phyloP scores from a whole-genome alignment of 345 rosid species.

The Hypericum androsaemum region DNA sequence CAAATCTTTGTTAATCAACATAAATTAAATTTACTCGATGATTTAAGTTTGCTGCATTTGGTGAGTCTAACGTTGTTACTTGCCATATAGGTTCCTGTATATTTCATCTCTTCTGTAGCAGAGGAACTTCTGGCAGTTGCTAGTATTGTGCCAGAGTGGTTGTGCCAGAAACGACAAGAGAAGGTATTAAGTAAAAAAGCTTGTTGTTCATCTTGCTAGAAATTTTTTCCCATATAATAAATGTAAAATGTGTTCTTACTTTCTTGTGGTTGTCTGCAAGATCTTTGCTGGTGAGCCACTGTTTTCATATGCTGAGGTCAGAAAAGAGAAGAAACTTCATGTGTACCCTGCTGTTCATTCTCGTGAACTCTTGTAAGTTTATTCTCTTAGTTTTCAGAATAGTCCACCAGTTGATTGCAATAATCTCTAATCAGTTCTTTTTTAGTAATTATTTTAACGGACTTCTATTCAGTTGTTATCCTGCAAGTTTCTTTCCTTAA shows the following conservation, averaged over 20 bases:
- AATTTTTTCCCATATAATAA: not conserved
- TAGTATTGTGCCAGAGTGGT: constrained; percentile 76
- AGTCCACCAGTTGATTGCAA: no score
- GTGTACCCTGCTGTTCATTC: constrained; percentile 68
- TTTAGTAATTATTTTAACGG: no score
- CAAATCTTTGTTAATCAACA: no score
- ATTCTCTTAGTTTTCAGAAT: not conserved
- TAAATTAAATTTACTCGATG: no score
- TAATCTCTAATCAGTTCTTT: no score
- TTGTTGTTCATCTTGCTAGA: not conserved
- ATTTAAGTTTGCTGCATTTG: no score
- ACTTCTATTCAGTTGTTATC: no score
- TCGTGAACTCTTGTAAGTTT: constrained; percentile 55
- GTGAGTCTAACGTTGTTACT: not conserved
- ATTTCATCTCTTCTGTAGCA: constrained; percentile 63
- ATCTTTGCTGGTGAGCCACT: constrained; percentile 70
- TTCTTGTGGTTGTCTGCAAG: constrained; percentile 36
- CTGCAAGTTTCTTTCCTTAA: no score
- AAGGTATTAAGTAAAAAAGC: constrained; percentile 32
- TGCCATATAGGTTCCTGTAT: constrained; percentile 59
- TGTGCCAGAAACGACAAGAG: constrained; percentile 65
- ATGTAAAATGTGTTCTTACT: not conserved
- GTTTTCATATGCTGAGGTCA: constrained; percentile 51
- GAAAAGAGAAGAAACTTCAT: constrained; percentile 50
- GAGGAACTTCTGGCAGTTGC: constrained; percentile 67